Evolutionary conservation across 2,329 filamentous ascomycete species (phyloP), one percentile per base, ranked within the genome.

Genomic region (Arthrinium puccinioides): DNA sequence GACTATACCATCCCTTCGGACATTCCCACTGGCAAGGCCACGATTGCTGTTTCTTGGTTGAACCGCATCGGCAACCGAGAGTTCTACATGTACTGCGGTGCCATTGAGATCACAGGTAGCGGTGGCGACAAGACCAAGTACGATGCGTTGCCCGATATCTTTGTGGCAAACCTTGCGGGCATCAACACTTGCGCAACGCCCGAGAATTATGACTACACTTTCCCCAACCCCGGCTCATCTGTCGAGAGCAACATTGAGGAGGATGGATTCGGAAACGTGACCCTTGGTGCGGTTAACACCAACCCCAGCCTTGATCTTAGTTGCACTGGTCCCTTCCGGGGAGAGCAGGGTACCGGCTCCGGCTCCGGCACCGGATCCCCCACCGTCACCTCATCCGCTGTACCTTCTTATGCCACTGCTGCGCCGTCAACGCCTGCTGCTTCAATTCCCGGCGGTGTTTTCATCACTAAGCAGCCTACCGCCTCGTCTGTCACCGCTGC

Each of bases 61-160:
- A 97, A 97, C 69, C 84, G 83, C 42, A 54, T 94, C 9, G 92
- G 92, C 3, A 95, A 95, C 66, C 82, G 89, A 1, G 92, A 97
- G 57, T 87, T 95, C 73, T 96, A 97, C 72, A 94, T 95, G 88
- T 94, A 95, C 72, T 98, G 90, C 50, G 87, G 84, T 0, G 78
- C 86, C 0, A 60, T 94, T 32, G 73, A 69, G 0, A 70, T 97
- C 18, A 76, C 75, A 0, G 75, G 75, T 8, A 46, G 44, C 0
- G 63, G 61, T 0, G 74, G 74, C 36, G 59, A 61, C 29, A 51
- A 76, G 39, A 59, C 67, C 2, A 74, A 74, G 46, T 74, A 82
- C 44, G 56, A 75, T 26, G 57, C 63, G 0, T 80, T 94, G 10
- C 87, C 87, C 0, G 67, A 79, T 40, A 82, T 94, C 76, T 82